phyloP scores from a whole-genome alignment of 2,329 filamentous ascomycete genomes.

The Colletotrichum acutatum region DNA sequence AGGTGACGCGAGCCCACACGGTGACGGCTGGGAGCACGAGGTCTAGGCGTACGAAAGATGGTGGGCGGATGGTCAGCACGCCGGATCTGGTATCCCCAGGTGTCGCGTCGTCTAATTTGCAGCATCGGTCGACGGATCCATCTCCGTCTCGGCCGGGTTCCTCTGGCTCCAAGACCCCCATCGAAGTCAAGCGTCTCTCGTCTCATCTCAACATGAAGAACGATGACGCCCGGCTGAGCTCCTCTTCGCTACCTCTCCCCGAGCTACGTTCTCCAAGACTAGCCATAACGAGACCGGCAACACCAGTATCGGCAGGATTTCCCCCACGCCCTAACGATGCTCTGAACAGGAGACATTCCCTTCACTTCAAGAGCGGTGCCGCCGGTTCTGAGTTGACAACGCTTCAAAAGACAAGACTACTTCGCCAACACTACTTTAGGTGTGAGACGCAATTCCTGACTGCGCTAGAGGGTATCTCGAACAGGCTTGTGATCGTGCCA shows the following conservation, averaged over 20 bases:
- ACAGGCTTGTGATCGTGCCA: constrained; percentile 83
- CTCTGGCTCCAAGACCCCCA: constrained; percentile 43
- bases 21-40: constrained; percentile 63
- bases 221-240: constrained; percentile 72
- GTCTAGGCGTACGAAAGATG: constrained; percentile 59
- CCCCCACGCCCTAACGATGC: constrained; percentile 57
- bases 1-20: constrained; percentile 76
- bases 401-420: constrained; percentile 75
- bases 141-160: constrained; percentile 28
- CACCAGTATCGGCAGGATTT: constrained; percentile 67
- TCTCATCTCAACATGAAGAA: constrained; percentile 63
- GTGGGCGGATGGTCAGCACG: constrained; percentile 57
- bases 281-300: constrained; percentile 61
- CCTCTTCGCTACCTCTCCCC: constrained; percentile 74
- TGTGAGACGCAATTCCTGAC: constrained; percentile 84
- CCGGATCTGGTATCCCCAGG: constrained; percentile 48
- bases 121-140: constrained; percentile 21
- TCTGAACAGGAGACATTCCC: constrained; percentile 70
- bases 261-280: constrained; percentile 65
- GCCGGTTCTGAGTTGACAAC: constrained; percentile 71
- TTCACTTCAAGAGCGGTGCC: constrained; percentile 66
- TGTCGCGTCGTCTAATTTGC: constrained; percentile 10
- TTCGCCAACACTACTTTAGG: constrained; percentile 85
- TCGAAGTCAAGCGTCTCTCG: constrained; percentile 53
- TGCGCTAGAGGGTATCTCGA: constrained; percentile 85